Percentiles rank a stretch among this genome's conserved stretches.
Conservation (phyloP, 1,139 yeast genomes). For the Blastobotrys ciferrii region DNA sequence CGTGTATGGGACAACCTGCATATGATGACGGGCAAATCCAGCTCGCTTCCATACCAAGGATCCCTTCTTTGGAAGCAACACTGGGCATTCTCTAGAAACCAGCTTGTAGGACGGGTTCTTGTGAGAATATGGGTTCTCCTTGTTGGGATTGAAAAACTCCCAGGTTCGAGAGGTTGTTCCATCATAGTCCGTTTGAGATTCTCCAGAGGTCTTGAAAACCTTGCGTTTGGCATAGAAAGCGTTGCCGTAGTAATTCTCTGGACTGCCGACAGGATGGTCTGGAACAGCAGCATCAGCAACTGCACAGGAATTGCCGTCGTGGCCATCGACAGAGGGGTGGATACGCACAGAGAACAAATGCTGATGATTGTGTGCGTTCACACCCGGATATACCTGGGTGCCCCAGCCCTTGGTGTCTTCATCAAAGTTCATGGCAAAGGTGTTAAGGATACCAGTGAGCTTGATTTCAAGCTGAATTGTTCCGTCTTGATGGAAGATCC, state of each 20-base stretch:
- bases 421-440: constrained; percentile 53
- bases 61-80: constrained; percentile 69
- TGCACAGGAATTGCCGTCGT: constrained; percentile 68
- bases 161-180: constrained; percentile 67
- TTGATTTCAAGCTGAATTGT: constrained; percentile 74
- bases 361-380: constrained; percentile 83
- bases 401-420: constrained; percentile 76
- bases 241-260: constrained; percentile 49
- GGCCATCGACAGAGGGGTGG: constrained; percentile 80
- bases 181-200: constrained; percentile 62
- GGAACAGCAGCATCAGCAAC: constrained; percentile 65
- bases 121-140: constrained; percentile 64
- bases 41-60: constrained; percentile 78
- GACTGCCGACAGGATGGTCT: constrained; percentile 37
- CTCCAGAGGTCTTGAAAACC: constrained; percentile 60
- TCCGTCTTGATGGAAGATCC: constrained; percentile 82
- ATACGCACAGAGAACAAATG: constrained; percentile 77
- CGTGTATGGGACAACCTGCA: constrained; percentile 67
- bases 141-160: constrained; percentile 74
- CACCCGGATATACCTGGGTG: constrained; percentile 74
- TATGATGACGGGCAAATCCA: constrained; percentile 69
- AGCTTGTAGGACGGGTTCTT: constrained; percentile 75
- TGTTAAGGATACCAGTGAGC: constrained; percentile 67
- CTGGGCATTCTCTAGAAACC: constrained; percentile 75
- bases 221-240: constrained; percentile 67